phyloP scores from a whole-genome alignment of 352 stramenopile species.

The Globisporangium orthogonon region DNA sequence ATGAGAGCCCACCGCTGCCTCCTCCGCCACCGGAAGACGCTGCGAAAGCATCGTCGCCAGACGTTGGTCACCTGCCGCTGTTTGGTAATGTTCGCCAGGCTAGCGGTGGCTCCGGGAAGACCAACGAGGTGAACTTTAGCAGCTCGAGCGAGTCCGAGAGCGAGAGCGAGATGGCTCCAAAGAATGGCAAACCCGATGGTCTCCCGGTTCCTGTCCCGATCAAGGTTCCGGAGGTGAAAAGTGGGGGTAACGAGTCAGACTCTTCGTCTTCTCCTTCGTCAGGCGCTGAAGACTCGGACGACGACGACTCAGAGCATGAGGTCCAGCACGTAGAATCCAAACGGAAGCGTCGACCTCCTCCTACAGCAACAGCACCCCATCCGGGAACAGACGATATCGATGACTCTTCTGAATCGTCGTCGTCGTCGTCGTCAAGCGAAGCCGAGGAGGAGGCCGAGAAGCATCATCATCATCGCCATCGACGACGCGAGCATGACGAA shows the following conservation, averaged over 20 bases:
- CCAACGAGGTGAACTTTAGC: slow-evolving; percentile 47
- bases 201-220: background rate
- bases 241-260: slow-evolving; percentile 16
- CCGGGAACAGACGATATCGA: slow-evolving; percentile 6
- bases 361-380: background rate
- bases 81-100: slow-evolving; percentile 18
- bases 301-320: slow-evolving; percentile 15
- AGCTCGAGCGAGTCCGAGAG: slow-evolving; percentile 38
- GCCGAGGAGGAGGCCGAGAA: slow-evolving; percentile 7
- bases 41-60: slow-evolving; percentile 18
- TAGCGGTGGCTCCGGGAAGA: slow-evolving; percentile 24
- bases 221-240: slow-evolving; percentile 10
- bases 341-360: slow-evolving; percentile 6
- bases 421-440: slow-evolving; percentile 13
- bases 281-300: background rate
- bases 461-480: slow-evolving; percentile 14
- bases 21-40: slow-evolving; percentile 19
- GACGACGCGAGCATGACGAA: slow-evolving; percentile 15
- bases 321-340: slow-evolving; percentile 14
- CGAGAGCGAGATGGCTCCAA: slow-evolving; percentile 6
- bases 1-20: slow-evolving; percentile 28
- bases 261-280: slow-evolving; percentile 21
- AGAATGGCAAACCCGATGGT: background rate
- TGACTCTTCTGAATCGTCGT: slow-evolving; percentile 3
- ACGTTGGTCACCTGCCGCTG: slow-evolving; percentile 7